A percentile compares a stretch with the other conserved stretches of the same genome.
phyloP scores from a whole-genome alignment of 139 green algal species.

The Astrephomene gubernaculifera region DNA sequence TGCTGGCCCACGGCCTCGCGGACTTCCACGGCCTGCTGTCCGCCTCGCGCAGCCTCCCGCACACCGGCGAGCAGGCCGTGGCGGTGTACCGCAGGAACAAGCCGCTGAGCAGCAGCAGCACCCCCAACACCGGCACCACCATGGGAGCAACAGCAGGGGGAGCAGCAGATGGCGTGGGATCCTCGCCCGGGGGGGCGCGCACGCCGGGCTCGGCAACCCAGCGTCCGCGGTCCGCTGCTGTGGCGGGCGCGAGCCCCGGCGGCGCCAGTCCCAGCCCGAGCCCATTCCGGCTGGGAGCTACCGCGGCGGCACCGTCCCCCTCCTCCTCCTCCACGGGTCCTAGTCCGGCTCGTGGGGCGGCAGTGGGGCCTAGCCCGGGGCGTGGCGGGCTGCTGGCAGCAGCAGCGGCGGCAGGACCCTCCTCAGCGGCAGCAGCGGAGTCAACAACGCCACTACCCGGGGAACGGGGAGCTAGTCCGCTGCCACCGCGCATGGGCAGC shows the following conservation, averaged over 20 bases:
- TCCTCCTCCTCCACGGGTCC: background rate
- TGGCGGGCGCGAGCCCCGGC: background rate
- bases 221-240: background rate
- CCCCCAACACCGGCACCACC: background rate
- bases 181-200: background rate
- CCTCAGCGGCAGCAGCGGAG: background rate
- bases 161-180: background rate
- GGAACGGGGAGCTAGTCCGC: constrained; percentile 18
- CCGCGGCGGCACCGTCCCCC: background rate
- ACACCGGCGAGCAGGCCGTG: background rate
- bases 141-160: background rate
- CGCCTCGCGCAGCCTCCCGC: background rate
- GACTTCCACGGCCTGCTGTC: constrained; percentile 63
- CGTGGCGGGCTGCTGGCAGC: background rate
- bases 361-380: background rate
- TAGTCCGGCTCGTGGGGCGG: constrained; percentile 22
- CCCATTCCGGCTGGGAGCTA: background rate
- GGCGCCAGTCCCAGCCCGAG: background rate
- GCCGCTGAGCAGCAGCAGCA: background rate
- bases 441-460: background rate
- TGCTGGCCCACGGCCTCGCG: constrained; percentile 65
- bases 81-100: background rate
- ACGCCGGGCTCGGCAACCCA: background rate
- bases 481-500: background rate
- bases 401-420: background rate